Percentiles rank a stretch among this genome's conserved stretches.
Evolutionary conservation across 306 rosid genomes (phyloP).

Genomic region (Fagus crenata): DNA sequence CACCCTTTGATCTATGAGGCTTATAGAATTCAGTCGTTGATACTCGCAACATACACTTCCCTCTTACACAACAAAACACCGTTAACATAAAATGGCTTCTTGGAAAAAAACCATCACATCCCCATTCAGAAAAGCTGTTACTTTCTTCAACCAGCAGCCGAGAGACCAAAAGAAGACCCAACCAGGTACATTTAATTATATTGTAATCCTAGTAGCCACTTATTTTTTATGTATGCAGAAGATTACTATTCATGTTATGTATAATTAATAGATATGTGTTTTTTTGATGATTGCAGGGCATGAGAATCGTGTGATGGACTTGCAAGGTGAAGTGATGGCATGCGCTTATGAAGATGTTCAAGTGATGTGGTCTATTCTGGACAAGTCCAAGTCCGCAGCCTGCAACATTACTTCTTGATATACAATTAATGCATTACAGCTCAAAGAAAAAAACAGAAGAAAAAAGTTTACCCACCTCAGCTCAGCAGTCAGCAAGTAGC

Average conservation of each 20-base stretch:
- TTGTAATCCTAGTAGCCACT: no score
- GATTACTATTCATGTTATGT: neutral
- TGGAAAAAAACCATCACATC: constrained; percentile 94
- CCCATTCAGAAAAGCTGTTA: constrained; percentile 84
- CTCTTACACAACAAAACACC: neutral
- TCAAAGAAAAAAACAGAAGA: neutral
- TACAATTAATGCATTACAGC: neutral
- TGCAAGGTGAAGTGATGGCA: constrained; percentile 95
- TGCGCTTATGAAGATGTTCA: constrained; percentile 94
- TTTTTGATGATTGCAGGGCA: constrained; percentile 41
- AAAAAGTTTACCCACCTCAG: neutral
- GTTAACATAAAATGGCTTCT: constrained; percentile 51
- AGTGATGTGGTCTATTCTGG: constrained; percentile 96
- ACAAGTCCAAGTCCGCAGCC: constrained; percentile 67
- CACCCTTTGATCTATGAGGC: constrained; percentile 18
- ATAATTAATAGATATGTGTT: neutral
- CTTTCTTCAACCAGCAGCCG: constrained; percentile 70
- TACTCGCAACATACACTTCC: neutral
- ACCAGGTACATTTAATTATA: constrained; percentile 45
- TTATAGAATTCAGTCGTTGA: constrained; percentile 12
- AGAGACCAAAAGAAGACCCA: constrained; percentile 63
- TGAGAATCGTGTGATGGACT: constrained; percentile 64
- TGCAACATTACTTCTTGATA: constrained; percentile 57
- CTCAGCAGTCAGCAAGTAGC: constrained; percentile 17
- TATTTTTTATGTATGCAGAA: neutral